These are phyloP conservation scores for Rauvolfia tetraphylla DNA, from an alignment of 257 asterid species.

Conservation along the genomic window DNA sequence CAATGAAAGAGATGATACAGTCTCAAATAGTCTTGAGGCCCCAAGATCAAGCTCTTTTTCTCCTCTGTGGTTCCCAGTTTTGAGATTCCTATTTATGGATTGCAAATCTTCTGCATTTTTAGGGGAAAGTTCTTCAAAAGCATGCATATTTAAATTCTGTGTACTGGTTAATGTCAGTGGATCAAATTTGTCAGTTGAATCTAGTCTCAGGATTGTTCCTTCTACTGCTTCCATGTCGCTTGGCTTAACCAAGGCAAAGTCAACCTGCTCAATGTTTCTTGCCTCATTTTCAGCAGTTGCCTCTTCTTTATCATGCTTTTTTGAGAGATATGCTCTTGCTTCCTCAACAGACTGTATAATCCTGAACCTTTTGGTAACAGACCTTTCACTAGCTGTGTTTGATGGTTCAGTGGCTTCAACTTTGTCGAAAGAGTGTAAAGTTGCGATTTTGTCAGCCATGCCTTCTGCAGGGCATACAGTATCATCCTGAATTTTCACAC, in stretches of 20 bases:
- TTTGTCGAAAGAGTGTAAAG: slow-evolving; percentile 24
- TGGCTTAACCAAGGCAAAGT: slow-evolving; percentile 18
- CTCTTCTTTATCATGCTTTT: slow-evolving; percentile 35
- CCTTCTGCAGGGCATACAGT: slow-evolving; percentile 24
- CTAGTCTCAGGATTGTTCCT: slow-evolving; percentile 22
- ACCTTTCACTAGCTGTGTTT: slow-evolving; percentile 24
- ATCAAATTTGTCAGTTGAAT: slow-evolving; percentile 24
- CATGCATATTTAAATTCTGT: slow-evolving; percentile 19
- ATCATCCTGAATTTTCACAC: slow-evolving; percentile 18
- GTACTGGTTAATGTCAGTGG: slow-evolving; percentile 17
- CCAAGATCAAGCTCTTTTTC: slow-evolving; percentile 21
- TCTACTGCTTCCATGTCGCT: slow-evolving; percentile 23
- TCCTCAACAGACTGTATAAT: slow-evolving; percentile 73
- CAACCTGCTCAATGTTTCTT: slow-evolving; percentile 22
- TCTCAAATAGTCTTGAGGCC: slow-evolving; percentile 22
- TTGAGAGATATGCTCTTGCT: slow-evolving; percentile 78
- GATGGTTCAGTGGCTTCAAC: slow-evolving; percentile 25
- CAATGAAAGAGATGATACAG: slow-evolving; percentile 21
- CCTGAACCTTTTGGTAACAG: slow-evolving; percentile 38
- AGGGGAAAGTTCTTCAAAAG: slow-evolving; percentile 15
- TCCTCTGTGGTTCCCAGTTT: slow-evolving; percentile 27
- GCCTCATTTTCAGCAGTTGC: slow-evolving; percentile 30
- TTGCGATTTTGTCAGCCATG: slow-evolving; percentile 18
- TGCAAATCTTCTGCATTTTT: slow-evolving; percentile 11
- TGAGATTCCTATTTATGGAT: slow-evolving; percentile 15